Evolutionary conservation across 208 protist genomes (phyloP).

Genomic region (Tritrichomonas foetus): DNA sequence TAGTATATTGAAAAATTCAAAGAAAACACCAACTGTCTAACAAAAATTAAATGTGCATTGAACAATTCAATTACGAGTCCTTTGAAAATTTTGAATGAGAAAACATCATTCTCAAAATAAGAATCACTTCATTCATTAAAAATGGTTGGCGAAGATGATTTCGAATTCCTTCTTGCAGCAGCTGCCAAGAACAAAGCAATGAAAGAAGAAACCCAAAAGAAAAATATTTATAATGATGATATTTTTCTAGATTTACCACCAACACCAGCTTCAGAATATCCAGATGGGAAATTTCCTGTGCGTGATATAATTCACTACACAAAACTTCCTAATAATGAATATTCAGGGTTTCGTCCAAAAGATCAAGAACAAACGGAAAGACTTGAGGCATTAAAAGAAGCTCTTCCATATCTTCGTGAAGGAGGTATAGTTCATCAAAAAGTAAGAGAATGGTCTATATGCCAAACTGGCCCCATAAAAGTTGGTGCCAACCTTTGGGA

Average conservation of each 20-base stretch:
- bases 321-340: not conserved
- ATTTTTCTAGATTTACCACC: not conserved
- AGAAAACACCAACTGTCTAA: too few species aligned
- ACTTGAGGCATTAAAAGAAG: not conserved
- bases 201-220: not conserved
- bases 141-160: not conserved
- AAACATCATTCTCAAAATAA: too few species aligned
- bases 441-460: slow-evolving; percentile 17
- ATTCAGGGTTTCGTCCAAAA: not conserved
- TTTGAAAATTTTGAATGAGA: too few species aligned
- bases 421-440: not conserved
- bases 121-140: too few species aligned
- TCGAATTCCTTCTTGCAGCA: not conserved
- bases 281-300: not conserved
- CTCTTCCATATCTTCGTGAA: not conserved
- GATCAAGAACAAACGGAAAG: not conserved
- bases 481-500: not conserved
- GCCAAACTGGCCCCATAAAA: not conserved
- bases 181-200: not conserved
- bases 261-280: not conserved
- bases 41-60: too few species aligned
- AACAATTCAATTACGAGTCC: too few species aligned
- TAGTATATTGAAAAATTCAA: too few species aligned
- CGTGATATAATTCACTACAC: not conserved
- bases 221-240: not conserved